A percentile compares a stretch with the other conserved stretches of the same genome.
phyloP scores from a whole-genome alignment of 768 basidiomycete genomes.

The Lentinula raphanica region DNA sequence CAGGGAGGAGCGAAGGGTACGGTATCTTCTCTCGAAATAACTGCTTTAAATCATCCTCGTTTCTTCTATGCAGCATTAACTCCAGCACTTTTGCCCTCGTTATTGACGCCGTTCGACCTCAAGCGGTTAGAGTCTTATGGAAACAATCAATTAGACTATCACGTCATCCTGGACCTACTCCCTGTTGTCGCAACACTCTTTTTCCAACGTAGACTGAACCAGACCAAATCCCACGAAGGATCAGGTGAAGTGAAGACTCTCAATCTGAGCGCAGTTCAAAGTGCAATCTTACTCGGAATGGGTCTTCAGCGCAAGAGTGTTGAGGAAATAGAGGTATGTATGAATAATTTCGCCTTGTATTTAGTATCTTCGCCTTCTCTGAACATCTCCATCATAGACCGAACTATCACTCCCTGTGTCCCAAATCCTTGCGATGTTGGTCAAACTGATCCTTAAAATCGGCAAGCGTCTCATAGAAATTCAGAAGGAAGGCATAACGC shows the following conservation, averaged over 20 bases:
- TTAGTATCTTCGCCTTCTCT: too few relatives aligned
- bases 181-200: conserved; percentile 78
- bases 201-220: conserved; percentile 62
- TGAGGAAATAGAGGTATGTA: conserved; percentile 76
- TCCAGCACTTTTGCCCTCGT: conserved; percentile 42
- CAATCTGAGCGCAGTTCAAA: conserved; percentile 81
- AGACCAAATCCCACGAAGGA: not conserved
- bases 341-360: too few relatives aligned
- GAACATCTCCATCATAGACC: too few relatives aligned
- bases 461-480: conserved; percentile 69
- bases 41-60: not conserved
- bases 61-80: conserved; percentile 23
- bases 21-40: conserved; percentile 5
- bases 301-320: conserved; percentile 86
- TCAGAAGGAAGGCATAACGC: conserved; percentile 72
- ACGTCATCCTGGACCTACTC: conserved; percentile 89
- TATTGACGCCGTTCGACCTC: conserved; percentile 88
- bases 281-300: conserved; percentile 83
- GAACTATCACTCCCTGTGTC: conserved; percentile 83
- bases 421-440: conserved; percentile 86
- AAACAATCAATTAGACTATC: conserved; percentile 94
- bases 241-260: conserved; percentile 44
- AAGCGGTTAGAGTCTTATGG: conserved; percentile 95
- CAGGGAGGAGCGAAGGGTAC: conserved; percentile 32
- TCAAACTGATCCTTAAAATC: conserved; percentile 85